Base-by-base conservation (phyloP, 495 filamentous ascomycete species). In the Aspergillus ellipticus region DNA sequence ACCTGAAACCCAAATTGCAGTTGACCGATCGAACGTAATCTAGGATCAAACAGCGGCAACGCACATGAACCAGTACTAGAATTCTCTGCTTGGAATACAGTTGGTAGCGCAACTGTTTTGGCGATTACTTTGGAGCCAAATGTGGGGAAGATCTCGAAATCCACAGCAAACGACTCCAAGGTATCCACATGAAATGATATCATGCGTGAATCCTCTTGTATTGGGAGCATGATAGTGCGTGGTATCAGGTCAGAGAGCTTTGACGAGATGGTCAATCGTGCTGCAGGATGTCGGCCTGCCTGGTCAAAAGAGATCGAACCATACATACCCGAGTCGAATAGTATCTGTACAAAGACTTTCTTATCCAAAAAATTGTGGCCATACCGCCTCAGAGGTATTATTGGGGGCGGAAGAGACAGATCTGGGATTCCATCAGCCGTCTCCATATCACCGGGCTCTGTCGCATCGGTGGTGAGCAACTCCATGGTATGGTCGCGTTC, bases 361-460 rank as follows among this genome's bases (percentile, higher is more conserved):
- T 89, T 94, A 66, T 98, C 94, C 49, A 98, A 76, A 78, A 97
- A 98, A 69, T 97, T 98, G 74, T 98, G 94, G 17, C 94, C 94
- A 69, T 97, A 97, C 39, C 94, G 85, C 51, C 92, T 82, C 28
- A 97, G 75, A 13, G 94, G 94, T 60, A 98, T 96, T 54, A 98
- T 97, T 0, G 94, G 94, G 33, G 95, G 94, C 42, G 94, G 94
- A 4, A 98, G 81, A 58, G 89, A 89, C n/a, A 98, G 81, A 56
- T 89, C 84, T 1, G 94, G 94, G 50, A 98, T 98, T 0, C 86
- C 87, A 68, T 97, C 94, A 4, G 79, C 80, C 58, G 92, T 91
- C 20, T 89, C 77, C 45, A 83, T 80, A 76, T 89, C 87, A 22
- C 85, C 81, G 15, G 80, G 69, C 4, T 82, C 84, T n/a, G 66